Evolutionary conservation across 805 yeast species (phyloP).

Genomic region (Lachancea sp.): DNA sequence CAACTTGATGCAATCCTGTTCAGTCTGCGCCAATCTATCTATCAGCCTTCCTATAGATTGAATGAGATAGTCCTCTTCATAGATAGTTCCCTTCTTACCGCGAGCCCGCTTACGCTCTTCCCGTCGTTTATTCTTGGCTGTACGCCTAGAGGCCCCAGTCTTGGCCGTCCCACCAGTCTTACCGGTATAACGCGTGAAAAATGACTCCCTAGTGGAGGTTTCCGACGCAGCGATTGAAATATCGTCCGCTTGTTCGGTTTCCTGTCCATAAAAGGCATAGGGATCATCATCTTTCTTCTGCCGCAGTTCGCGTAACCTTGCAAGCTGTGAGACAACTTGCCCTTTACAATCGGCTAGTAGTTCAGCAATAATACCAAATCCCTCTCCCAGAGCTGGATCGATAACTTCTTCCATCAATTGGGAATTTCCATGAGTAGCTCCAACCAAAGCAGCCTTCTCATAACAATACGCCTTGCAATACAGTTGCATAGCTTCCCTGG

Average conservation of each 20-base stretch:
- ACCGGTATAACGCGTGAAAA: conserved; percentile 93
- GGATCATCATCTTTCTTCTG: conserved; percentile 81
- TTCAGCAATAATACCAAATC: conserved; percentile 83
- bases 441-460: conserved; percentile 69
- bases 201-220: conserved; percentile 85
- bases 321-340: conserved; percentile 77
- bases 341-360: conserved; percentile 87
- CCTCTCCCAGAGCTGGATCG: conserved; percentile 75
- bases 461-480: conserved; percentile 71
- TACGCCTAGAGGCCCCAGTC: conserved; percentile 90
- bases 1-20: conserved; percentile 64
- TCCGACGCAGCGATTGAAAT: conserved; percentile 94
- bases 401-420: conserved; percentile 52
- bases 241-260: conserved; percentile 79
- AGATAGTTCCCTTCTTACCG: conserved; percentile 95
- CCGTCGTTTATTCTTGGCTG: conserved; percentile 86
- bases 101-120: conserved; percentile 94
- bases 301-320: conserved; percentile 77
- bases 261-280: conserved; percentile 70
- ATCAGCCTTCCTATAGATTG: conserved; percentile 81
- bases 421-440: conserved; percentile 37
- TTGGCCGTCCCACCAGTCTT: conserved; percentile 93
- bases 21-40: conserved; percentile 71
- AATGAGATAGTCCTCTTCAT: conserved; percentile 92
- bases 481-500: conserved; percentile 55